These are phyloP conservation scores for Lonicera japonica DNA, from an alignment of 129 eudicot species.

Conservation along the genomic window DNA sequence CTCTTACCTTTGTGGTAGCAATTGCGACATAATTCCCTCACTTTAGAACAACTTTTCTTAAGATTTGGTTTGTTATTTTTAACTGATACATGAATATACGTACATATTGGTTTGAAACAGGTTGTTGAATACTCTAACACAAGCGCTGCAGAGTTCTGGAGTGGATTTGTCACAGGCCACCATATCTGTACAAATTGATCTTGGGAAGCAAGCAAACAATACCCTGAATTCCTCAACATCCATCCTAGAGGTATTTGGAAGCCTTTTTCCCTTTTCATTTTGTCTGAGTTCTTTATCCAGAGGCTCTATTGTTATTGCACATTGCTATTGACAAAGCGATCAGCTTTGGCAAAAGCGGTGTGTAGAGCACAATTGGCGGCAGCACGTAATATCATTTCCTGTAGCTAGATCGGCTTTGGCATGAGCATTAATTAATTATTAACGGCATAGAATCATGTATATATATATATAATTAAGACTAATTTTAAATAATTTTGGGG, in stretches of 20 bases:
- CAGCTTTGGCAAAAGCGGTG: no score
- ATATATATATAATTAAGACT: background rate
- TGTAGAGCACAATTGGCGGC: no score
- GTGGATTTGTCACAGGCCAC: conserved; percentile 80
- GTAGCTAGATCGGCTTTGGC: no score
- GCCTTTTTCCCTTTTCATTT: background rate
- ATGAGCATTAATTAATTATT: background rate
- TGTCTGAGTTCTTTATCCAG: no score
- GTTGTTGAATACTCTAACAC: conserved; percentile 68
- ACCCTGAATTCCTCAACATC: conserved; percentile 33
- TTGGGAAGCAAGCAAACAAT: conserved; percentile 56
- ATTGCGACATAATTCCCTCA: background rate
- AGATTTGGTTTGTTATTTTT: background rate
- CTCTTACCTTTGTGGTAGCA: background rate
- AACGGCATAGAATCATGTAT: background rate
- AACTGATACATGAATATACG: background rate
- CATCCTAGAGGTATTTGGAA: conserved; percentile 39
- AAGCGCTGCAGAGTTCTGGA: conserved; percentile 78
- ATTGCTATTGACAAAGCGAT: no score
- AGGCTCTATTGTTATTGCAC: no score
- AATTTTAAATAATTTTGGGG: background rate
- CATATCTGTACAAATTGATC: conserved; percentile 82
- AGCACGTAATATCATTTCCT: no score
- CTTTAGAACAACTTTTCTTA: background rate
- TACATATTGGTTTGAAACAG: conserved; percentile 21